Conservation (phyloP, 306 rosid genomes). For the Amphicarpaea edgeworthii region DNA sequence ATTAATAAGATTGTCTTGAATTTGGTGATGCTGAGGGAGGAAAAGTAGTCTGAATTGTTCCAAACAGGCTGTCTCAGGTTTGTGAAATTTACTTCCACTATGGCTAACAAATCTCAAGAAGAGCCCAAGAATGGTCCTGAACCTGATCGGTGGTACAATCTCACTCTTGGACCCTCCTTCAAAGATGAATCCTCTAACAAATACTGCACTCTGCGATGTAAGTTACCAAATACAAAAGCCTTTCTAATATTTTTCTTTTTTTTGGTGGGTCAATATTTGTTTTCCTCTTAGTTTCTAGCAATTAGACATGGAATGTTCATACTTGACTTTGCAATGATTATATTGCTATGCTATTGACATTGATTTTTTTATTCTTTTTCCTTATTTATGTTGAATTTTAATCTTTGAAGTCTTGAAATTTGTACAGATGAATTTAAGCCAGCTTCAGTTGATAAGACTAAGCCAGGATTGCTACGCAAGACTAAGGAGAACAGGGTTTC, state of each 20-base stretch:
- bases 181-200: constrained; percentile 79
- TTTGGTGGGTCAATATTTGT: constrained; percentile 15
- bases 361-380: neutral
- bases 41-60: neutral
- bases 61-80: constrained; percentile 22
- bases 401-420: constrained; percentile 34
- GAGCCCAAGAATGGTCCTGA: constrained; percentile 89
- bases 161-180: constrained; percentile 85
- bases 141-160: constrained; percentile 83
- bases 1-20: too few species aligned
- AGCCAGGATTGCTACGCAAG: constrained; percentile 76
- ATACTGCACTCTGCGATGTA: constrained; percentile 93
- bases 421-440: constrained; percentile 89
- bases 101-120: constrained; percentile 82
- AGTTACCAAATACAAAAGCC: constrained; percentile 29
- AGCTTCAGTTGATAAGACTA: constrained; percentile 86
- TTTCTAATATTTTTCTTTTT: constrained; percentile 1
- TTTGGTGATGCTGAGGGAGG: too few species aligned
- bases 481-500: constrained; percentile 83
- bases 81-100: constrained; percentile 34
- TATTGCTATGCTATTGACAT: neutral
- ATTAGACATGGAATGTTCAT: neutral
- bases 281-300: constrained; percentile 31
- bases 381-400: constrained; percentile 11
- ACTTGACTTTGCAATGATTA: constrained; percentile 6